Base-by-base conservation (phyloP, 257 asterid genomes). In the Scutellaria baicalensis region DNA sequence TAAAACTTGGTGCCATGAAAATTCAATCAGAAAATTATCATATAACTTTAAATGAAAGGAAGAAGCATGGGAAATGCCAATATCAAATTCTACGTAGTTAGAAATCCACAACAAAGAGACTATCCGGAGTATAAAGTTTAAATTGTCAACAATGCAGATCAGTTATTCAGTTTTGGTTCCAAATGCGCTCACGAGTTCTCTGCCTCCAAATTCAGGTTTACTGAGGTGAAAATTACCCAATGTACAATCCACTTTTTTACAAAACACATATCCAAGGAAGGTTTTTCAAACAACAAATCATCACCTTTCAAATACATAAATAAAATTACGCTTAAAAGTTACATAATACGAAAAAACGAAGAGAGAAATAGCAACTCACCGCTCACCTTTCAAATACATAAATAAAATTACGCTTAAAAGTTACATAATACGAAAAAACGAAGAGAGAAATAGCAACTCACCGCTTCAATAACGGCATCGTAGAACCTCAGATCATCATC, bases 381-480 rank as follows among this genome's bases (percentile, higher is more conserved):
- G 5, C 42, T 38, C 42, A 4, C 42, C 42, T 38, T 38, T 38
- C 42, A 38, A 6, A 38, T 38, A 6, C 42, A 38, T 38, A 4
- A 38, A 40, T 40, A 40, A 49, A 58, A 60, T 14, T 38, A 6
- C 39, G 42, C 33, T 21, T 58, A 57, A n/a, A 66, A 44, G n/a
- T 23, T 14, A 56, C 12, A 14, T 5, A 55, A 1, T 2, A 54
- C 2, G 5, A 21, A 2, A 3, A 0, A 4, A 36, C 5, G 10
- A 13, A 33, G 20, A 16, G 8, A 21, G 0, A 27, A 51, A 1
- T 2, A 65, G 35, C 2, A 57, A 51, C 79, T 64, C 80, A 84
- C 90, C 20, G 59, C 85, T 6, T 87, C 90, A 64, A 87, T 70
- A 59, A 77, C 75, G 23, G 89, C 93, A 54, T 87, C 93, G 76